Conservation (phyloP, 805 yeast genomes). For the Wickerhamomyces queroliae region DNA sequence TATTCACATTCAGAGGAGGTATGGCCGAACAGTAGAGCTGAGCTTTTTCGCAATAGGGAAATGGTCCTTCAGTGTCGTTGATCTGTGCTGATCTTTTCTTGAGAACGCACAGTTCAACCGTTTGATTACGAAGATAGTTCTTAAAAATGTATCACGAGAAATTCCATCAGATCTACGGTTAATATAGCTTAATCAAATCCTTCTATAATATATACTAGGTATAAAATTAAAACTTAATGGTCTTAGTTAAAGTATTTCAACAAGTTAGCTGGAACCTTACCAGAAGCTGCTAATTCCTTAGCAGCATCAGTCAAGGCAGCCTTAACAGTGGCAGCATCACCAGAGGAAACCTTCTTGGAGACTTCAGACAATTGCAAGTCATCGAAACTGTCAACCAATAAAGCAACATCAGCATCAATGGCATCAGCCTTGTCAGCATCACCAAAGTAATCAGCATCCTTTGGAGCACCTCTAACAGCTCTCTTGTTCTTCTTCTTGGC, state of each 20-base stretch:
- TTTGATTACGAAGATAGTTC: no score
- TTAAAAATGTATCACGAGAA: no score
- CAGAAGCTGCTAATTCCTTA: conserved; percentile 44
- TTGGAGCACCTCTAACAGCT: conserved; percentile 71
- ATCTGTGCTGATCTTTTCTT: no score
- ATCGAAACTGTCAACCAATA: conserved; percentile 72
- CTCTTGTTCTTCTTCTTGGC: conserved; percentile 97
- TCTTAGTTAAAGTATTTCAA: conserved; percentile 45
- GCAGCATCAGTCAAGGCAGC: conserved; percentile 51
- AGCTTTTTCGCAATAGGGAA: no score
- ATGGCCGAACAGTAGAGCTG: no score
- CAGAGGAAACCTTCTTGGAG: conserved; percentile 59
- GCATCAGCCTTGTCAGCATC: conserved; percentile 60
- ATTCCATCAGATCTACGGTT: no score
- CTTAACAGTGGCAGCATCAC: conserved; percentile 54
- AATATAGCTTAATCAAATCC: background rate
- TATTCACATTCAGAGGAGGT: no score
- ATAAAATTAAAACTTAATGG: background rate
- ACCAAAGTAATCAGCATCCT: conserved; percentile 83
- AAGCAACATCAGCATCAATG: conserved; percentile 76
- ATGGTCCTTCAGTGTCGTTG: no score
- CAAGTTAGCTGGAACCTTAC: conserved; percentile 46
- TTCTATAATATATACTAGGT: background rate
- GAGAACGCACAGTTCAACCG: no score
- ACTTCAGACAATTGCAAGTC: conserved; percentile 74